phyloP scores from a whole-genome alignment of 2,329 filamentous ascomycete genomes.

The Aspergillus alliaceus region DNA sequence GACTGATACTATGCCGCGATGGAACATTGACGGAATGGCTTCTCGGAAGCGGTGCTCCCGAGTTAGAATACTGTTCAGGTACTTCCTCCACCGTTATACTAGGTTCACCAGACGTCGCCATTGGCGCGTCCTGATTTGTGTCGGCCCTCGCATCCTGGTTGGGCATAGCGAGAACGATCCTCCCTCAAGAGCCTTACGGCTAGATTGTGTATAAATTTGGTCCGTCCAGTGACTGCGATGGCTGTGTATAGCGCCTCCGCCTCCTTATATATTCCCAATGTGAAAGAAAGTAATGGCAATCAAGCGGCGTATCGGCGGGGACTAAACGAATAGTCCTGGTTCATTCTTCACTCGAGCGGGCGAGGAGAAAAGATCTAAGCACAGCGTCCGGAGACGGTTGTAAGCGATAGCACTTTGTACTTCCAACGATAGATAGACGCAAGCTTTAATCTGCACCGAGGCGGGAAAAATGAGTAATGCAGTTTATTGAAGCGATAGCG shows the following conservation, averaged over 20 bases:
- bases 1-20: conserved; percentile 6
- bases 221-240: background rate
- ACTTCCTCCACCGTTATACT: conserved; percentile 1
- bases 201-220: too few relatives aligned
- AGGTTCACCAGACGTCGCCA: conserved; percentile 7
- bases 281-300: background rate
- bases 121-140: conserved; percentile 10
- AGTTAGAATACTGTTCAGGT: background rate
- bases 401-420: too few relatives aligned
- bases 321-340: background rate
- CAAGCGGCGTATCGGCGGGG: background rate
- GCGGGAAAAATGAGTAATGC: too few relatives aligned
- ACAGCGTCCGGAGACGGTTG: background rate
- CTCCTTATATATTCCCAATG: background rate
- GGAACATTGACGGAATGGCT: conserved; percentile 16
- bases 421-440: background rate
- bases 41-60: conserved; percentile 6
- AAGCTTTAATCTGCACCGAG: background rate
- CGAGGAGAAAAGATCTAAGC: background rate
- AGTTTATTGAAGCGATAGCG: background rate
- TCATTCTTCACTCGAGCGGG: background rate
- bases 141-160: conserved; percentile 13
- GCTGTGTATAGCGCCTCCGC: background rate
- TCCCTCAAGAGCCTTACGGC: background rate
- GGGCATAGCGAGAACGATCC: conserved; percentile 15